phyloP scores from a whole-genome alignment of 805 yeast species.

The Candida taoyuanica region DNA sequence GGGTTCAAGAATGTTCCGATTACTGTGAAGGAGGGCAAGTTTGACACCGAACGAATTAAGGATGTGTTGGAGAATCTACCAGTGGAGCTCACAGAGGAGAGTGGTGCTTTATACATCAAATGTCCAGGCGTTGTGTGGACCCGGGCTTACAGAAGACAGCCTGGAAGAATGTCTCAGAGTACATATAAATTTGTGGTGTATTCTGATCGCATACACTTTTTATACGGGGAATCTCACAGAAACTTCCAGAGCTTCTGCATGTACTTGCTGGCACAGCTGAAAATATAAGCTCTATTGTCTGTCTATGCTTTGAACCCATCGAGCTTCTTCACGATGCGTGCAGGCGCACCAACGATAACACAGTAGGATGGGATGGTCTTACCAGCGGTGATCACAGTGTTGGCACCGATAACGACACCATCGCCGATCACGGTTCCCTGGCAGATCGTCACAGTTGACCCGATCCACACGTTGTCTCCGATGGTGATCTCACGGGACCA shows the following conservation, averaged over 20 bases:
- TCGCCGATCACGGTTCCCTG: conserved; percentile 69
- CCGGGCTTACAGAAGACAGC: conserved; percentile 21
- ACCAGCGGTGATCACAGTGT: conserved; percentile 49
- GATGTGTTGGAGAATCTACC: conserved; percentile 1
- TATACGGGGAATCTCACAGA: conserved; percentile 13
- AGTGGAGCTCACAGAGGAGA: too few species aligned
- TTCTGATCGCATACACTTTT: conserved; percentile 14
- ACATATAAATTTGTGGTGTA: conserved; percentile 13
- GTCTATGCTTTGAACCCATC: conserved; percentile 14
- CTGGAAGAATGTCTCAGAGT: conserved; percentile 3
- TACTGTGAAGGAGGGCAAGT: conserved; percentile 16
- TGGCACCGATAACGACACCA: conserved; percentile 61
- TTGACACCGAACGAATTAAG: conserved; percentile 9
- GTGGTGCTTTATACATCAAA: too few species aligned
- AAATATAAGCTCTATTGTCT: background rate
- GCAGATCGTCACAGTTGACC: conserved; percentile 47
- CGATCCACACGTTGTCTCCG: conserved; percentile 68
- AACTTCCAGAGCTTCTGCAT: conserved; percentile 24
- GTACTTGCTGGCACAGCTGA: conserved; percentile 7
- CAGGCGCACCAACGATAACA: conserved; percentile 64
- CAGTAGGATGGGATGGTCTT: conserved; percentile 49
- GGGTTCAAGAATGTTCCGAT: conserved; percentile 2
- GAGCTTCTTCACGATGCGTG: conserved; percentile 37
- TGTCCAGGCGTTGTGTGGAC: conserved; percentile 25
- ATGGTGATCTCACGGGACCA: conserved; percentile 52